These are phyloP conservation scores for Tuber indicum DNA, from an alignment of 495 filamentous ascomycete genomes.

Conservation along the genomic window DNA sequence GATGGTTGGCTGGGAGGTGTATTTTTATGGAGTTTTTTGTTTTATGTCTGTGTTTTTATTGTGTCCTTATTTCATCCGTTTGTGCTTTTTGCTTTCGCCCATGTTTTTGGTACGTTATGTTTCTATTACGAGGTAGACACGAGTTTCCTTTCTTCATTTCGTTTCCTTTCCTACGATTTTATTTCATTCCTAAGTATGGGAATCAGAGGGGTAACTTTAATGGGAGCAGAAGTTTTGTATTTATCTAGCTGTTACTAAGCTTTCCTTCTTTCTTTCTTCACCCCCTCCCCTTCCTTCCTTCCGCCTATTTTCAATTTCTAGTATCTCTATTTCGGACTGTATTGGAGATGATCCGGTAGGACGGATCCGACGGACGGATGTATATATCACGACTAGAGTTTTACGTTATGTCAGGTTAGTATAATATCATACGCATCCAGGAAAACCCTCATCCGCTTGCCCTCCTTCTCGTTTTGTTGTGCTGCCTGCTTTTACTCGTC, in stretches of 20 bases:
- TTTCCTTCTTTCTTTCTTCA: constrained; percentile 18
- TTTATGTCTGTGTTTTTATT: constrained; percentile 6
- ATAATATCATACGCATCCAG: not conserved
- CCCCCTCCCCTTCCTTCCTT: not conserved
- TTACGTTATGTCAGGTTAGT: not conserved
- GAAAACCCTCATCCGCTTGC: not conserved
- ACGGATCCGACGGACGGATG: not conserved
- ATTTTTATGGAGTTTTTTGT: constrained; percentile 30
- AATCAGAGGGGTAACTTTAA: constrained; percentile 1
- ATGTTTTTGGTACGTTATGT: constrained; percentile 9
- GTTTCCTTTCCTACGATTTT: constrained; percentile 9
- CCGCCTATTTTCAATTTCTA: constrained; percentile 15
- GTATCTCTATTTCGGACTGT: not conserved
- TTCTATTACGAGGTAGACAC: not conserved
- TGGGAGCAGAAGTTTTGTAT: constrained; percentile 13
- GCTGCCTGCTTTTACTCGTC: not conserved
- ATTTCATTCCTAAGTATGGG: constrained; percentile 18
- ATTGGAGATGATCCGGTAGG: not conserved
- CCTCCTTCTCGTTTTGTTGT: not conserved
- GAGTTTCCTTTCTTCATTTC: not conserved
- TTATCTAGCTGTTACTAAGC: constrained; percentile 12
- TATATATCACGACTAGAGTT: not conserved
- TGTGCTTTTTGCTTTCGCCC: constrained; percentile 4
- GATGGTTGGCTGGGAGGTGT: constrained; percentile 3
- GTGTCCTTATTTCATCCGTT: constrained; percentile 23